Conservation (phyloP, 495 filamentous ascomycete species). For the Aspergillus incahuasiensis region DNA sequence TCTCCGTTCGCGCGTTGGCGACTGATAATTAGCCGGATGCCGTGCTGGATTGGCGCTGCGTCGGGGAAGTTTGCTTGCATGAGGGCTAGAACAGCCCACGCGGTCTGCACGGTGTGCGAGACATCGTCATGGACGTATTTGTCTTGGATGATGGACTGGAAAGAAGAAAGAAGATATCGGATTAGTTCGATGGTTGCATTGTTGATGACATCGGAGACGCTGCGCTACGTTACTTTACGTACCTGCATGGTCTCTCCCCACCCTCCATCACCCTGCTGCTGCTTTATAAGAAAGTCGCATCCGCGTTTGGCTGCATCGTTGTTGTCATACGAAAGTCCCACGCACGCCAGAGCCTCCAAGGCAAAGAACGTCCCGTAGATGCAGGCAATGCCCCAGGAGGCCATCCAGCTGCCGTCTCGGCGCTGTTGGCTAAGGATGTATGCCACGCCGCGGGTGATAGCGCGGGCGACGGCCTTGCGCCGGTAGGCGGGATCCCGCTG, state of each 20-base stretch:
- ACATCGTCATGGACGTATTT: conserved; percentile 2
- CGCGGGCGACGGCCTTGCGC: conserved; percentile 1
- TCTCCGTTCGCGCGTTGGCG: conserved; percentile 6
- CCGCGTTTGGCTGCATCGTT: conserved; percentile 5
- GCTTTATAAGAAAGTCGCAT: conserved; percentile 18
- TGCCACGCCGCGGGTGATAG: conserved; percentile 9
- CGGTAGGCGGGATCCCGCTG: conserved; percentile 13
- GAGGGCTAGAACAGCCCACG: background rate
- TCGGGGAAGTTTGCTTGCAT: conserved; percentile 4
- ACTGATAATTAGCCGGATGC: background rate
- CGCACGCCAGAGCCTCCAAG: conserved; percentile 16
- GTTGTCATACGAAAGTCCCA: conserved; percentile 13
- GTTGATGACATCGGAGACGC: too few species aligned
- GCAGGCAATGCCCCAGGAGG: conserved; percentile 18
- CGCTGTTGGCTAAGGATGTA: conserved; percentile 15
- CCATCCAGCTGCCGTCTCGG: conserved; percentile 20
- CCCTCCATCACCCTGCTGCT: conserved; percentile 20
- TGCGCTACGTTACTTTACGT: too few species aligned
- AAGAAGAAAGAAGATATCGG: too few species aligned
- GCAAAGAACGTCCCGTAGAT: conserved; percentile 22
- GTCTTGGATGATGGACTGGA: background rate
- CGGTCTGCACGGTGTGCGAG: conserved; percentile 7
- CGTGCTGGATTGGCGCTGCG: background rate
- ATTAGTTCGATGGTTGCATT: background rate
- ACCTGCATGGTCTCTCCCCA: conserved; percentile 21